A percentile compares a stretch with the other conserved stretches of the same genome.
These are phyloP conservation scores for Plantago lanceolata DNA, from an alignment of 305 asterid genomes.

Conservation along the genomic window DNA sequence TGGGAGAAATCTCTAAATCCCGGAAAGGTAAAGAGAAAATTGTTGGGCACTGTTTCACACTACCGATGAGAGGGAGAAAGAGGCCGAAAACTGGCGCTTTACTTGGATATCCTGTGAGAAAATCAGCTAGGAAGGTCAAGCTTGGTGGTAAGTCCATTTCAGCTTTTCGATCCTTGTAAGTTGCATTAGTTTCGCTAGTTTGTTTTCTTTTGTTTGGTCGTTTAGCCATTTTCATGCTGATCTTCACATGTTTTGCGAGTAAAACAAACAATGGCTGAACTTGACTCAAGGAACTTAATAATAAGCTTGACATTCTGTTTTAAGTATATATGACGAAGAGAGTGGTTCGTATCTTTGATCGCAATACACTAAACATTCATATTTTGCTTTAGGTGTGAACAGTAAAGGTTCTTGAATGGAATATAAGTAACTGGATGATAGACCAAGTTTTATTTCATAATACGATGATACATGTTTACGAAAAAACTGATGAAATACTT, in stretches of 20 bases:
- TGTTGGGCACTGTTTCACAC: no score
- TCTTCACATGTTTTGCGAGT: no score
- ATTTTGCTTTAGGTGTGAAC: no score
- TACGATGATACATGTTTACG: not conserved
- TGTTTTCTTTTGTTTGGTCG: not conserved
- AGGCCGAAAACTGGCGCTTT: not conserved
- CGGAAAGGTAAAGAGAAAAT: not conserved
- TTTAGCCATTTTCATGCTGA: not conserved
- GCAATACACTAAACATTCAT: no score
- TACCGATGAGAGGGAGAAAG: constrained; percentile 4
- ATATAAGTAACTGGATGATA: no score
- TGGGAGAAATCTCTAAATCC: not conserved
- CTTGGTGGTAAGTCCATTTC: not conserved
- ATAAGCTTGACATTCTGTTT: no score
- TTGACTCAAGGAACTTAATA: no score
- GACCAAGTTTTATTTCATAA: not conserved
- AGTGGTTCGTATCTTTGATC: no score
- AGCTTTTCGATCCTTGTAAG: not conserved
- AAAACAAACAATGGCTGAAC: no score
- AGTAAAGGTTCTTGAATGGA: no score
- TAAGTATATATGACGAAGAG: no score
- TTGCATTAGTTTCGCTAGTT: not conserved
- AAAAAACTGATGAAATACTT: not conserved
- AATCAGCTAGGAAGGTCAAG: not conserved
- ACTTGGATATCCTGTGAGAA: not conserved